Evolutionary conservation across 371 early-diverging fungal genomes (phyloP), one percentile per base, ranked within the genome.

Genomic region (Batrachochytrium dendrobatidis): DNA sequence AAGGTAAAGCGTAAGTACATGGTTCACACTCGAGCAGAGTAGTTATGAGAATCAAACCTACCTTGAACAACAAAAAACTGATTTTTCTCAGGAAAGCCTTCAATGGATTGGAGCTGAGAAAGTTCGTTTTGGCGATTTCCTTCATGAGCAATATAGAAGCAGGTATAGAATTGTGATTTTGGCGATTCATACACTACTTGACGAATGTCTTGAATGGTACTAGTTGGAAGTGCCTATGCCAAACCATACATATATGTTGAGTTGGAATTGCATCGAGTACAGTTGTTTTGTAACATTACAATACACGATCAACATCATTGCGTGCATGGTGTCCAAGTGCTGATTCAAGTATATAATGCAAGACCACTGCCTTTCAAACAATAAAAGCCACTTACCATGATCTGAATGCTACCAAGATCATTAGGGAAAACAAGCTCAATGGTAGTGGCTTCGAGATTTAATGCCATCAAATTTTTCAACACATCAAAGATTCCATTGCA

Each of bases 131-230:
- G 62, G 48, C 83, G 75, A 57, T 69, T 64, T 26, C 88, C 91
- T 17, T 89, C 79, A 62, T 77, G 84, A 17, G 83, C 67, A 24
- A 95, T 74, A 58, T 85, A 87, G 71, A 95, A 95, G 75, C 94
- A 93, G 18, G 94, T 90, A 74, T 88, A 84, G 46, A 84, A 86
- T 60, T 88, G 86, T 1, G 89, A 86, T 51, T 89, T 88, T 20
- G 90, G 87, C 0, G 86, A 85, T 65, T 95, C 94, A 63, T 86
- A 85, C 58, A 95, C 79, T 25, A 83, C 83, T 61, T 91, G 89
- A 63, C 89, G 91, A 53, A 95, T 79, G 64, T 94, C 94, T 59
- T 85, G 87, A 53, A 94, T 77, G 8, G 87, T 79, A 64, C 65
- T 62, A 24, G 34, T 45, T 32, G 64, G 54, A 3, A 44, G 46